Percentiles rank a stretch among this genome's conserved stretches.
These are phyloP conservation scores for Calonectria naviculata DNA, from an alignment of 2,329 filamentous ascomycete genomes.

Conservation along the genomic window DNA sequence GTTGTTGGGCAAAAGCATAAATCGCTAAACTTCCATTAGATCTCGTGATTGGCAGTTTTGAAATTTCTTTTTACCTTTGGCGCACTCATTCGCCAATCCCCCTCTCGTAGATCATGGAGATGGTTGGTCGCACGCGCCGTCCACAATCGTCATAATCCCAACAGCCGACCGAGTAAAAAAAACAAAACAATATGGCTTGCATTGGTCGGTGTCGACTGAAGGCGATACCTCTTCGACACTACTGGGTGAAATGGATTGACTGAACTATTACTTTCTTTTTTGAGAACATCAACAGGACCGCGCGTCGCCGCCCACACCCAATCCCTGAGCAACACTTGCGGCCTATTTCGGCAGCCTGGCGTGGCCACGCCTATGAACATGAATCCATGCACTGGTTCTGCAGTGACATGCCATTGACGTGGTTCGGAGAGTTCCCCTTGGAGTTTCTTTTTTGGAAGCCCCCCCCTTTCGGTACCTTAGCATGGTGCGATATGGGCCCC, in stretches of 20 bases:
- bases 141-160: background rate
- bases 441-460: background rate
- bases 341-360: conserved; percentile 10
- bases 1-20: conserved; percentile 2
- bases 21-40: background rate
- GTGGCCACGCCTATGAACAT: background rate
- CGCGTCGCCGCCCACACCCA: background rate
- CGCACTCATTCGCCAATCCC: background rate
- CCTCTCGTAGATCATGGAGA: background rate
- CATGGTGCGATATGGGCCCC: conserved; percentile 12
- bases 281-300: background rate
- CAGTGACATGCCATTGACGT: background rate
- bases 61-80: background rate
- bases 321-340: conserved; percentile 4
- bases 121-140: background rate
- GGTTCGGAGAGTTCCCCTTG: background rate
- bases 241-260: background rate
- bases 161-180: background rate
- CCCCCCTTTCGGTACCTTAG: background rate
- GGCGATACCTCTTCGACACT: background rate
- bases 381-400: conserved; percentile 4
- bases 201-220: background rate
- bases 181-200: background rate
- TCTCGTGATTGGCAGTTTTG: background rate
- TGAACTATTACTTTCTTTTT: background rate